These are phyloP conservation scores for Ramaria rubella DNA, from an alignment of 768 basidiomycete species.

Conservation along the genomic window DNA sequence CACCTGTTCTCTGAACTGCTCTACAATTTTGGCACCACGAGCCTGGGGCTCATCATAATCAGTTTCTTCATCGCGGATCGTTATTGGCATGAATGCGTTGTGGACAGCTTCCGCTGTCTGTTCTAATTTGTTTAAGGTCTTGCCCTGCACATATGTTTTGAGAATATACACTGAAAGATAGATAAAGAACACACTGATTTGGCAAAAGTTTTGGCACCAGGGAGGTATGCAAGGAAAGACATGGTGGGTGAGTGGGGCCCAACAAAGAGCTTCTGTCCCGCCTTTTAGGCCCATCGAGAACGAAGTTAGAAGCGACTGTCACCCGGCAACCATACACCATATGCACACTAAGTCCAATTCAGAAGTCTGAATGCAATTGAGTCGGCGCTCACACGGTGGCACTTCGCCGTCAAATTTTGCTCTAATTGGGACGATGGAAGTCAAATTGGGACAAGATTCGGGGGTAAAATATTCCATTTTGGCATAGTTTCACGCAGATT, in stretches of 20 bases:
- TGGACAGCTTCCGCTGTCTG: neutral
- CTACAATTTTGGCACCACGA: neutral
- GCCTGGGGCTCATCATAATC: constrained; percentile 10
- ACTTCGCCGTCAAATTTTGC: neutral
- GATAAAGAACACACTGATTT: neutral
- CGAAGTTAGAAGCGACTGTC: neutral
- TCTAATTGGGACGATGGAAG: neutral
- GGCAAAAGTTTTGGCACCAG: constrained; percentile 1
- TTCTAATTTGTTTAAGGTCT: neutral
- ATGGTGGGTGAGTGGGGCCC: neutral
- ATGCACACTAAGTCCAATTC: neutral
- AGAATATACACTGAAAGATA: neutral
- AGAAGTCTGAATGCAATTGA: neutral
- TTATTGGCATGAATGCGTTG: constrained; percentile 3
- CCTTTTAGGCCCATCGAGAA: neutral
- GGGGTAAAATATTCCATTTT: too few species aligned
- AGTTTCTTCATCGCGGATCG: constrained; percentile 1
- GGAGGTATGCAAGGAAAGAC: constrained; percentile 2
- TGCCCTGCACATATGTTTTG: neutral
- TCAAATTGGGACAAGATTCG: too few species aligned
- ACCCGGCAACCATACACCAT: neutral
- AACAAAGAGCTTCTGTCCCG: neutral
- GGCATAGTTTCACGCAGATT: too few species aligned
- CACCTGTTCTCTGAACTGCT: constrained; percentile 8
- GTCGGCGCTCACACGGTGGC: neutral